Conservation (phyloP, 2,329 filamentous ascomycete genomes). For the Penicillium brasilianum region DNA sequence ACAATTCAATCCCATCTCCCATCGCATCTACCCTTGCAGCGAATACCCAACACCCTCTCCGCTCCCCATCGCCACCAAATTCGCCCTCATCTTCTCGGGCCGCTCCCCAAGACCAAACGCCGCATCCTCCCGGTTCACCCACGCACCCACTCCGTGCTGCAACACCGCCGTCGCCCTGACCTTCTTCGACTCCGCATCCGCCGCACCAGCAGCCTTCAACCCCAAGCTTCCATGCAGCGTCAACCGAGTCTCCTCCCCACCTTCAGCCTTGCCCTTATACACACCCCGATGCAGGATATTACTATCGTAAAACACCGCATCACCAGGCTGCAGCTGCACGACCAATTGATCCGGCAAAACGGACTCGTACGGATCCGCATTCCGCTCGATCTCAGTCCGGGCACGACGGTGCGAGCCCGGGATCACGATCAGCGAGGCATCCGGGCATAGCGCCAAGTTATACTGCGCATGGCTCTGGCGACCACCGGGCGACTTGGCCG, state of each 20-base stretch:
- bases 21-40: slow-evolving; percentile 41
- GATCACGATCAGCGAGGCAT: slow-evolving; percentile 74
- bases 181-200: slow-evolving; percentile 37
- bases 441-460: slow-evolving; percentile 80
- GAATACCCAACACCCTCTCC: slow-evolving; percentile 53
- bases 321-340: slow-evolving; percentile 72
- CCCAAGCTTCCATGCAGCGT: slow-evolving; percentile 53
- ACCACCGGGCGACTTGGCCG: slow-evolving; percentile 50
- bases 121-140: slow-evolving; percentile 50
- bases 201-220: slow-evolving; percentile 36
- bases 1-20: neutral
- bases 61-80: slow-evolving; percentile 52
- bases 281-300: slow-evolving; percentile 70
- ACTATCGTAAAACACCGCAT: slow-evolving; percentile 87
- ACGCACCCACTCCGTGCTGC: slow-evolving; percentile 53
- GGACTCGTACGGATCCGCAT: slow-evolving; percentile 67
- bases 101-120: slow-evolving; percentile 45
- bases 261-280: slow-evolving; percentile 46
- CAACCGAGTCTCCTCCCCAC: slow-evolving; percentile 45
- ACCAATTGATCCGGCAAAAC: slow-evolving; percentile 66
- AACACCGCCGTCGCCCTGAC: slow-evolving; percentile 51
- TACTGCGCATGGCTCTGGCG: slow-evolving; percentile 78
- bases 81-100: slow-evolving; percentile 51
- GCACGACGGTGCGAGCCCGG: slow-evolving; percentile 76
- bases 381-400: slow-evolving; percentile 71